These are phyloP conservation scores for Eucalyptus caleyi DNA, from an alignment of 345 rosid species.

Conservation along the genomic window DNA sequence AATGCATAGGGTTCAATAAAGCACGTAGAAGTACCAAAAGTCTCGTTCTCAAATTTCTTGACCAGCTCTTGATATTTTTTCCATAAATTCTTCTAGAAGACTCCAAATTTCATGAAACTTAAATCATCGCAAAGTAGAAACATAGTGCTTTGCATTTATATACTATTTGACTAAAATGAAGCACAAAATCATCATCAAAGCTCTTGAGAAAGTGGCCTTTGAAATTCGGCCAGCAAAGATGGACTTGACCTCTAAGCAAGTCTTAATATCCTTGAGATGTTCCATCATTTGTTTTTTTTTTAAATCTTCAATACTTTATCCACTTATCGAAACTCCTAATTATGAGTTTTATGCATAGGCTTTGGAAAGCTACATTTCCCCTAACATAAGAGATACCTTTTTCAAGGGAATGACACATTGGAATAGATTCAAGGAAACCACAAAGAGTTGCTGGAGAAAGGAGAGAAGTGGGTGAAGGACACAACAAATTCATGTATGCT, in stretches of 20 bases:
- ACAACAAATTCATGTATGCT: conserved; percentile 13
- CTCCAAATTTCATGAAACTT: too few relatives aligned
- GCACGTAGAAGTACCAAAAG: not conserved
- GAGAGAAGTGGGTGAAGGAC: not conserved
- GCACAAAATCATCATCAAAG: too few relatives aligned
- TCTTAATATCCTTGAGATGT: not conserved
- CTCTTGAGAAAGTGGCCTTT: not conserved
- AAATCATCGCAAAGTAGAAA: too few relatives aligned
- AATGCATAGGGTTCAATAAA: not conserved
- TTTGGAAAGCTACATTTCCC: not conserved
- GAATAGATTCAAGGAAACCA: not conserved
- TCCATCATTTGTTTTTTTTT: not conserved
- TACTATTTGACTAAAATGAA: not conserved
- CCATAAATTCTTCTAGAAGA: not conserved
- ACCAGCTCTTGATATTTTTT: not conserved
- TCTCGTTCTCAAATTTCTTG: not conserved
- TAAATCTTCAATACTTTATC: not conserved
- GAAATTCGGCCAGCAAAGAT: not conserved
- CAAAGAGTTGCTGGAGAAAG: not conserved
- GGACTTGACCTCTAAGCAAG: not conserved
- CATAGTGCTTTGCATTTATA: not conserved
- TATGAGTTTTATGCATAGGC: not conserved
- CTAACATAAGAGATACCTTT: rapidly evolving
- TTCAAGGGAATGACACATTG: rapidly evolving
- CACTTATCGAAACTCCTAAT: not conserved